These are phyloP conservation scores for Sanghuangporus weigelae DNA, from an alignment of 1,284 basidiomycete species.

Conservation along the genomic window DNA sequence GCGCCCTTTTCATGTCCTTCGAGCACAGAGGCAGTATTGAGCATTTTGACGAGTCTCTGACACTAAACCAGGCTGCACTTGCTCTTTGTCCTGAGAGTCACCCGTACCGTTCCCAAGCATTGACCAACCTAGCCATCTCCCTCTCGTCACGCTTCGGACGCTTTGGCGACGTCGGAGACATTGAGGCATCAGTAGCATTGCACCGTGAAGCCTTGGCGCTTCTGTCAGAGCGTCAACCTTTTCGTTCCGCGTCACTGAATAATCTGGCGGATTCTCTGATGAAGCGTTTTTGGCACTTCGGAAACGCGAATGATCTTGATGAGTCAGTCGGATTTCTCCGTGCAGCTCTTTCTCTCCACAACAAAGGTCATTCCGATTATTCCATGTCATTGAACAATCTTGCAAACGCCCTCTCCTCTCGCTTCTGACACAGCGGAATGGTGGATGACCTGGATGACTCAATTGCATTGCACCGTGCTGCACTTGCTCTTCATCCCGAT, in stretches of 20 bases:
- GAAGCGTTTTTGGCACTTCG: constrained; percentile 12
- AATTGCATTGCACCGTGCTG: background rate
- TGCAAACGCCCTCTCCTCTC: background rate
- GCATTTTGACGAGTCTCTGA: no score
- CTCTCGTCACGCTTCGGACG: background rate
- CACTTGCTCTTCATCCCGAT: background rate
- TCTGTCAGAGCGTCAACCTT: background rate
- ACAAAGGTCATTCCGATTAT: background rate
- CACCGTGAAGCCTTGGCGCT: background rate
- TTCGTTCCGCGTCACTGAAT: background rate
- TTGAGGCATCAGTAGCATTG: background rate
- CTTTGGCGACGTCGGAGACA: background rate
- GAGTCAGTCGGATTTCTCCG: background rate
- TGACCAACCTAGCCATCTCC: background rate
- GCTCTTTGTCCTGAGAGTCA: background rate
- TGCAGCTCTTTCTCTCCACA: background rate
- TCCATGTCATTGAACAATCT: background rate
- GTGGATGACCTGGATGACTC: background rate
- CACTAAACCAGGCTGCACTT: background rate
- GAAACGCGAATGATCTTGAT: constrained; percentile 16
- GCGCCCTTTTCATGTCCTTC: no score
- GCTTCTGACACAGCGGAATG: background rate
- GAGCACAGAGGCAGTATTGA: no score
- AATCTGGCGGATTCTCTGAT: background rate
- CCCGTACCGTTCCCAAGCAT: background rate